These are phyloP conservation scores for Cladobotryum mycophilum DNA, from an alignment of 2,329 filamentous ascomycete genomes.

Conservation along the genomic window DNA sequence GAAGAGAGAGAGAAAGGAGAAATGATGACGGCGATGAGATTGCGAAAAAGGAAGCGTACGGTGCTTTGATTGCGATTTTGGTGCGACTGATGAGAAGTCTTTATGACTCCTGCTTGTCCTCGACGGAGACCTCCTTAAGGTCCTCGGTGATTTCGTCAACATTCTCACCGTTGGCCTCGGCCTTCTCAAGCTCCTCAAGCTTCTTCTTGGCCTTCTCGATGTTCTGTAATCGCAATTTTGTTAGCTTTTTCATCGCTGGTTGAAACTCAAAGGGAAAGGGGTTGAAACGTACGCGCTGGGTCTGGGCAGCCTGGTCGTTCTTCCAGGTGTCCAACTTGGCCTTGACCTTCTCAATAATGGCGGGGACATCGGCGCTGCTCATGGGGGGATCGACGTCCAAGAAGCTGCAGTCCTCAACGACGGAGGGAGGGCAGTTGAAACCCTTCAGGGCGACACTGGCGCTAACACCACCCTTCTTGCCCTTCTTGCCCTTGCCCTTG, in stretches of 20 bases:
- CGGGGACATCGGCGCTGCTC: conserved; percentile 74
- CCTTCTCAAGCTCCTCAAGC: conserved; percentile 75
- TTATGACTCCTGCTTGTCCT: conserved; percentile 47
- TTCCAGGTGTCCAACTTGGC: conserved; percentile 91
- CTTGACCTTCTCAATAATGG: conserved; percentile 80
- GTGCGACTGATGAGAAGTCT: not conserved
- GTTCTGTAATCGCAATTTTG: conserved; percentile 77
- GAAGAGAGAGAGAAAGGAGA: not conserved
- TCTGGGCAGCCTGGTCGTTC: conserved; percentile 81
- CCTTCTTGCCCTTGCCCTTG: conserved; percentile 81
- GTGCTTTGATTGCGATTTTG: not conserved
- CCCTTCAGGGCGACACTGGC: conserved; percentile 43
- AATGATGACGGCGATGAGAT: not conserved
- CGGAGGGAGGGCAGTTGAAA: conserved; percentile 82
- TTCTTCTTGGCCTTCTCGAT: conserved; percentile 94
- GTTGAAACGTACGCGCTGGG: conserved; percentile 65
- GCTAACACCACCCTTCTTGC: conserved; percentile 56
- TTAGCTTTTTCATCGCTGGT: not conserved
- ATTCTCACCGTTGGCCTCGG: conserved; percentile 35
- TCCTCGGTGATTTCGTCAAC: conserved; percentile 49
- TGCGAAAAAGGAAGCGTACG: not conserved
- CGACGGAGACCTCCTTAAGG: conserved; percentile 46
- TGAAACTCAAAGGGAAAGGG: not conserved
- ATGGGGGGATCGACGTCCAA: conserved; percentile 84
- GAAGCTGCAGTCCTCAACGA: conserved; percentile 83